Base-by-base conservation (phyloP, 139 green algal species). In the Chlorella vulgaris region DNA sequence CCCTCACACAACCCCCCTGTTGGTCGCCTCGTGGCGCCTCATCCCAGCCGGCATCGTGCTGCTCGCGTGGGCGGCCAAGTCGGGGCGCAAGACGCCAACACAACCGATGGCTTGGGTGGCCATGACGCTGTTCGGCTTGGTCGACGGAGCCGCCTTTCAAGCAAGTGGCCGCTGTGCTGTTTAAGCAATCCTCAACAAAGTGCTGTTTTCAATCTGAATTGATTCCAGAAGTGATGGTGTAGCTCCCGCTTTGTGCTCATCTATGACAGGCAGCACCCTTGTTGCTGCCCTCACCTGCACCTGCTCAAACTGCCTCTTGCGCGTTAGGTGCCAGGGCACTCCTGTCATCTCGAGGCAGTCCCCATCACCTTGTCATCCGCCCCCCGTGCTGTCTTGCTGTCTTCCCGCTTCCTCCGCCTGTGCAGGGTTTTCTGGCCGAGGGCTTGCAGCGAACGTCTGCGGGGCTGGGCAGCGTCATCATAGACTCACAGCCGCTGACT, bases 81-180 rank as follows among this genome's bases (percentile, higher is more conserved):
- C 87, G 1, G 92, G 94, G 5, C 81, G 94, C 5, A 83, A 82
- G 19, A 85, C 93, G 35, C 97, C 97, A 1, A 84, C 73, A 3
- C 86, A 69, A 0, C 33, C 61, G 18, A 82, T 80, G 15, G 97
- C 93, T 4, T 99, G 97, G 97, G 53, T 89, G 0, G 93, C 93
- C 55, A 90, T 99, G 22, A 36, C 83, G 0, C 80, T 92, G 0
- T 99, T 99, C 88, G 95, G 89, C 0, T 76, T 98, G 0, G 91
- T 98, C 19, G 97, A 99, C 66, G 97, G 90, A 0, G 91, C 97
- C 0, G 84, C 75, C n/a, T 99, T 99, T 78, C 96, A 99, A 91
- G 93, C 67, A 36, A 29, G 70, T 6, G 26, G 10, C 47, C n/a
- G n/a, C n/a, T n/a, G n/a, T n/a, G n/a, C n/a, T n/a, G n/a, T n/a